Base-by-base conservation (phyloP, 2,329 filamentous ascomycete genomes). In the Fusarium tjaetaba region DNA sequence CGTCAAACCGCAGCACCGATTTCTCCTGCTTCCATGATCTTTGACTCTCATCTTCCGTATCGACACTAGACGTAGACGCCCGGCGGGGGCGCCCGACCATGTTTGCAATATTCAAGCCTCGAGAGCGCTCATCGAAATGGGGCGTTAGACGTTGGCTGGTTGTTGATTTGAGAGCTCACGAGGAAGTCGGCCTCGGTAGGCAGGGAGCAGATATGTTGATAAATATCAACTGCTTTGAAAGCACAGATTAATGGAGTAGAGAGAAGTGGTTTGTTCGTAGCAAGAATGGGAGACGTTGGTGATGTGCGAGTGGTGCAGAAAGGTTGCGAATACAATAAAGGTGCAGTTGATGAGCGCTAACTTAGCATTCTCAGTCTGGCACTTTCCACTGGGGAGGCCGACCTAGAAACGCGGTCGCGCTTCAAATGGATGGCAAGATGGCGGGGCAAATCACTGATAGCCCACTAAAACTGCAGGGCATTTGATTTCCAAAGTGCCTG, bases 31-130 rank as follows among this genome's bases (percentile, higher is more conserved):
- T 76, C 78, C 80, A 83, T 32, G 73, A 79, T 18, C 80, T 67
- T 45, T 84, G 78, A 51, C 78, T 62, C 34, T 84, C 77, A 65
- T 86, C 82, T 62, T 84, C 74, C 3, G 84, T 85, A 49, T 83
- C 84, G 48, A 84, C 83, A 38, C 84, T 87, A 28, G 86, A 86
- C 58, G 82, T 81, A 38, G 86, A 87, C 36, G 79, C 79, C 49
- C 82, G 82, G 38, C 86, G 84, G 67, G 70, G 80, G 65, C 83
- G 83, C 68, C 82, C 80, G 59, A 74, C 75, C 83, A 86, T 86
- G 71, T 61, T 79, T 71, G 84, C 83, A 76, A 67, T 77, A 38
- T 43, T 63, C 48, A 42, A 34, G 52, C 41, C 63, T 45, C 59
- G 45, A 56, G 42, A 39, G 51, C 46, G 61, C 70, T 42, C 75